Evolutionary conservation across 768 basidiomycete species (phyloP), one percentile per base, ranked within the genome.

Genomic region (Hygrophoropsis aurantiaca): DNA sequence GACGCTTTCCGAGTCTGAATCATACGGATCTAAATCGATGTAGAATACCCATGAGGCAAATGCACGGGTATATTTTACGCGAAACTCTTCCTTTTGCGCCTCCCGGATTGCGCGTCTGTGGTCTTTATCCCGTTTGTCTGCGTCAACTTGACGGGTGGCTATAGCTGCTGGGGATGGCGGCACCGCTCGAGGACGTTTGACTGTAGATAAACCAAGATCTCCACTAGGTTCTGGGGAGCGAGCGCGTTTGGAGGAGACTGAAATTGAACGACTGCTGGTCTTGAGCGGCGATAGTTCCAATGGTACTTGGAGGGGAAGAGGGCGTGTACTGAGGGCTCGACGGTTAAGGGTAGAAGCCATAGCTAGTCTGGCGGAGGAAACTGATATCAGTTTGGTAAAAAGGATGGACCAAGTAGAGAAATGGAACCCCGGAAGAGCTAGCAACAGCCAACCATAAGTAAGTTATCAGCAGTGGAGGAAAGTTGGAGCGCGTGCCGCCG

Each of bases 31-130:
- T 49, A 83, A 65, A 60, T 97, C 93, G 61, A 97, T 87, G 66
- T 91, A 87, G 66, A 98, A 95, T 15, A 74, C 79, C 74, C 86
- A 92, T 20, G 67, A 70, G 2, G 91, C 91, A 69, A 98, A 97
- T 18, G 88, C 89, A 42, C 81, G 80, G 45, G 77, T 79, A 67
- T 93, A 97, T 72, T 93, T 97, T 40, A 80, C 68, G 58, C 79
- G 81, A 72, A 92, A 98, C 55, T 90, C 86, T 4, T 73, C 71
- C 52, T 84, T 79, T 53, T 74, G 74, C 49, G 74, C 72, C 53
- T 82, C 78, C 23, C 80, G 74, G 51, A 79, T 78, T 4, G 71
- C 64, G 24, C 74, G 67, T 44, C 68, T 77, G 36, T 72, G 75
- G 35, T 79, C 77, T 60, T 65, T 73, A 36, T 74, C 72, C 51